A percentile compares a stretch with the other conserved stretches of the same genome.
Evolutionary conservation across 2,329 filamentous ascomycete species (phyloP).

Genomic region (Akanthomyces lecanii): DNA sequence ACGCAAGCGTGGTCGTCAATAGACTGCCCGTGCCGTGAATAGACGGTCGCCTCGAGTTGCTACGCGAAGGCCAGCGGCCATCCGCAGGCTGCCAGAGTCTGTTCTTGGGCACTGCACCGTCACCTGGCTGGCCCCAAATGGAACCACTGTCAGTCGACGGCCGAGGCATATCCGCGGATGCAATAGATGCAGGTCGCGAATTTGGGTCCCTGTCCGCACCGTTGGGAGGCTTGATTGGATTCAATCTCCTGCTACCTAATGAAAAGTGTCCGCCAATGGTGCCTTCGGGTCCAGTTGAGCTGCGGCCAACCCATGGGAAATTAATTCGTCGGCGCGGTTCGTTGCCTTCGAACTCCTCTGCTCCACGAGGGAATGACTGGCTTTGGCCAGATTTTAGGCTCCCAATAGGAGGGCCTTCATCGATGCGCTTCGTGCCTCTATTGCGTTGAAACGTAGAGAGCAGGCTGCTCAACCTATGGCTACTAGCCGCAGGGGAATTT

Average conservation of each 20-base stretch:
- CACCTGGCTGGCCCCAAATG: constrained; percentile 61
- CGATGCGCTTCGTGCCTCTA: constrained; percentile 54
- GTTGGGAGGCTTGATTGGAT: constrained; percentile 48
- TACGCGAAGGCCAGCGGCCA: constrained; percentile 53
- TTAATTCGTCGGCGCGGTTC: constrained; percentile 54
- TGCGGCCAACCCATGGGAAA: constrained; percentile 58
- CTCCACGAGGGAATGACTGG: constrained; percentile 67
- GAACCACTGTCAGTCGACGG: constrained; percentile 76
- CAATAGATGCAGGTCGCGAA: constrained; percentile 65
- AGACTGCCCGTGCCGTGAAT: constrained; percentile 69
- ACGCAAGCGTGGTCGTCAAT: constrained; percentile 57
- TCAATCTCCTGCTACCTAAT: constrained; percentile 41
- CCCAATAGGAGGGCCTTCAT: constrained; percentile 54
- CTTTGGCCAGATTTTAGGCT: constrained; percentile 68
- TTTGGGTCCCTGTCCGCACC: constrained; percentile 52
- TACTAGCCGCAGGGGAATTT: constrained; percentile 26
- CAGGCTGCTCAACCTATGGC: constrained; percentile 43
- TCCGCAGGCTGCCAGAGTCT: constrained; percentile 64
- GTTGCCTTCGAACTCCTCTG: constrained; percentile 51
- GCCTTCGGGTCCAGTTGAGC: constrained; percentile 44
- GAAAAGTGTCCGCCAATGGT: constrained; percentile 30
- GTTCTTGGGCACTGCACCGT: constrained; percentile 45
- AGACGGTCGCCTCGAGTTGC: constrained; percentile 75
- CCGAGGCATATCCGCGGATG: constrained; percentile 66
- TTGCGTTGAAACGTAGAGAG: constrained; percentile 60